Base-by-base conservation (phyloP, 2,329 filamentous ascomycete genomes). In the Gnomoniopsis smithogilvyi region DNA sequence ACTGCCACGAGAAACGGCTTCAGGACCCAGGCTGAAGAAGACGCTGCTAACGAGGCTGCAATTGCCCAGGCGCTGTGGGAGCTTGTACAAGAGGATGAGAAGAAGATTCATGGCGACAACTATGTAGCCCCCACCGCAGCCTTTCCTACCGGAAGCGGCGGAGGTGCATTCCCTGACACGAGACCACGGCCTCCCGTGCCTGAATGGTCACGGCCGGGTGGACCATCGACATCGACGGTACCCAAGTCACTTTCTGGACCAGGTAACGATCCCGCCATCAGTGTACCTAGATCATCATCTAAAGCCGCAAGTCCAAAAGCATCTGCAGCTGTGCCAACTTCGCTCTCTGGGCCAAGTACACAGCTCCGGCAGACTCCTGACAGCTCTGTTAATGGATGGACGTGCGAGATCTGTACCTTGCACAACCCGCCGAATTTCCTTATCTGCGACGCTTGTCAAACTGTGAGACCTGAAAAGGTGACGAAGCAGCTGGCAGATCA, bases 21-120 rank as follows among this genome's bases (percentile, higher is more conserved):
- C 76, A 84, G 82, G 61, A 97, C 92, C 0, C 84, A 90, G 67
- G 92, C 91, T 0, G 91, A 96, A 64, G 90, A 96, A 70, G 92
- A 96, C 57, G 88, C 92, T 65, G 93, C 92, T 3, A 96, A 96
- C 66, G 91, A 96, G 58, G 81, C 84, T 24, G 93, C 93, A 6
- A 96, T 96, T 62, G 86, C 92, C 55, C 86, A 93, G 67, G 92
- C 92, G 0, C 78, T 96, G 34, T 92, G 91, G 77, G 93, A 97
- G 67, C 78, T 96, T 19, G 88, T 95, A 26, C 89, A 96, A 68
- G 87, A 96, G 69, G 92, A 96, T 62, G 83, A 89, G 62, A 74
- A 72, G 62, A 67, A 67, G 43, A 80, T 79, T 65, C 82, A 85
- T 63, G 83, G 85, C n/a, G 72, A 76, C 56, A 78, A 74, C 17